Base-by-base conservation (phyloP, 2,329 filamentous ascomycete genomes). In the Elsinoe fawcettii region DNA sequence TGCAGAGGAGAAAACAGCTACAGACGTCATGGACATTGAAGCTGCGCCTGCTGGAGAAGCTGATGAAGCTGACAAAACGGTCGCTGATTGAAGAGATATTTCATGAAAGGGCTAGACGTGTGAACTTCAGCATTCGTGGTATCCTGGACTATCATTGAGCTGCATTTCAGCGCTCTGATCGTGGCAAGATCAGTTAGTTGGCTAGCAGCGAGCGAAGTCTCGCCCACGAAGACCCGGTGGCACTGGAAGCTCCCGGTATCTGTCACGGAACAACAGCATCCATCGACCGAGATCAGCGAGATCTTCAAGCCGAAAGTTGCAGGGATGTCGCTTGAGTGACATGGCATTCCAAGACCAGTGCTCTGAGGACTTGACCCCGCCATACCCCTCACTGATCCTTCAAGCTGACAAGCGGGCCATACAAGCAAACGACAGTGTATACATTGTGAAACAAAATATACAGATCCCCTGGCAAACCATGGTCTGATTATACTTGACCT, bases 21-120 rank as follows among this genome's bases (percentile, higher is more conserved):
- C 63, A 20, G 63, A 64, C 51, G 56, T 62, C 3, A 49, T 63
- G 46, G 60, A 62, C 14, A 53, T 60, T 14, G 58, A 53, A 23
- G 44, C 61, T n/a, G 59, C 56, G 51, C 46, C 51, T 22, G 57
- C 59, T 18, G 59, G 53, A 5, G 59, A 60, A 16, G 57, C 49
- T 18, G 37, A 56, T 5, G 59, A 60, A 27, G 59, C 59, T 11
- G 36, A 32, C 23, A 59, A 60, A 41, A 58, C 59, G 16, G 59
- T 60, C 20, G 59, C n/a, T 18, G 9, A 11, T 23, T 25, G n/a
- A 11, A 7, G 11, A 20, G 14, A 20, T 6, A 14, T 32, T 5
- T 30, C n/a, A n/a, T n/a, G n/a, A n/a, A n/a, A n/a, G n/a, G n/a
- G 34, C 4, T 12, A 30, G 27, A 30, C 9, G 27, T 30, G 9